Evolutionary conservation across 2,329 filamentous ascomycete species (phyloP), one percentile per base, ranked within the genome.

Genomic region (Microthyrium microscopicum): DNA sequence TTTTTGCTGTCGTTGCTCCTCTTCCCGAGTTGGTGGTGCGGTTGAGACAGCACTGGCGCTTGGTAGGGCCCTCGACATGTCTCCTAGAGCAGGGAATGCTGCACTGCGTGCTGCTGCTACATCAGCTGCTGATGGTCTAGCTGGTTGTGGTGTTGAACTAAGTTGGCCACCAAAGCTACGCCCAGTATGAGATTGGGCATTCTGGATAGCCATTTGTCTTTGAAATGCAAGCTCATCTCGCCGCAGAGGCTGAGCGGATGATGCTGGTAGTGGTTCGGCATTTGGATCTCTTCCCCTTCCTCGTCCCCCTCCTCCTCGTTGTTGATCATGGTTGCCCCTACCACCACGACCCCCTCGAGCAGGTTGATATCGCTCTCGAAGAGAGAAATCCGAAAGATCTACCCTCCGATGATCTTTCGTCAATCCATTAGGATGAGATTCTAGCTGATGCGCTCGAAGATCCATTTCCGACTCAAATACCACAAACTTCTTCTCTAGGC

Each of bases 401-500:
- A 98, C 85, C 17, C 77, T 60, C 32, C 85, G 70, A 4, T 83
- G 81, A 51, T 94, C 87, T 47, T 92, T 94, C 6, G 83, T 82
- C 17, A 91, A 53, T 0, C 76, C 71, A 44, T 75, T 73, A 0
- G 76, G 82, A 50, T 98, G 89, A 34, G 76, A 70, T 44, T 79
- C 77, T 7, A 98, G 58, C 51, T 92, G 82, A 56, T 98, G 89
- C 3, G 79, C 89, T 53, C 95, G 92, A 29, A 98, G 60, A 47
- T 98, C 89, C 64, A 98, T 75, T 48, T 94, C 82, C 0, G 84
- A 85, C 35, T 83, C 82, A 45, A 98, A 98, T 1, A 95, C 89
- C 20, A 95, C 79, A 50, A 95, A 94, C 52, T 94, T 95, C 68
- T 93, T 93, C 45, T 95, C 89, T 48, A 89, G 52, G 47, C 89